phyloP scores from a whole-genome alignment of 768 basidiomycete genomes.

The Agrocybe pediades region DNA sequence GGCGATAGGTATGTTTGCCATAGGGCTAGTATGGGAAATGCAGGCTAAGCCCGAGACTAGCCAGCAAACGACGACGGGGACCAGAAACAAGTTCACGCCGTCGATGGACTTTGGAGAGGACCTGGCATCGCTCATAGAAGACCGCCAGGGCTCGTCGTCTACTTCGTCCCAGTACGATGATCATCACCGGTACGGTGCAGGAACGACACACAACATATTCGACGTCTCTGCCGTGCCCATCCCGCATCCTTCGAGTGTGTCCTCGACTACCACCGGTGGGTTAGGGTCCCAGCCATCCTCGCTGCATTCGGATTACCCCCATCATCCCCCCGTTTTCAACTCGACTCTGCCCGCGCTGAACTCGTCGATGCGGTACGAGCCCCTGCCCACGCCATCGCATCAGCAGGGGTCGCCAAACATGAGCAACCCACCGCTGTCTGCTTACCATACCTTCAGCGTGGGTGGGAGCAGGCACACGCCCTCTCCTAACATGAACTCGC shows the following conservation, averaged over 20 bases:
- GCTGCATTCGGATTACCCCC: slow-evolving; percentile 15
- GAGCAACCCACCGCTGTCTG: slow-evolving; percentile 28
- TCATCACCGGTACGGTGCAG: slow-evolving; percentile 17
- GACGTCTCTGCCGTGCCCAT: slow-evolving; percentile 33
- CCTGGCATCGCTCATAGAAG: slow-evolving; percentile 58
- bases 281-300: slow-evolving; percentile 18
- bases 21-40: neutral
- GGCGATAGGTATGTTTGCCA: slow-evolving; percentile 44
- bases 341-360: slow-evolving; percentile 52
- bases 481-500: slow-evolving; percentile 15
- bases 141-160: slow-evolving; percentile 16
- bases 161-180: slow-evolving; percentile 17
- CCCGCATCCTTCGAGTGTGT: slow-evolving; percentile 19
- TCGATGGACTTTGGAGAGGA: slow-evolving; percentile 65
- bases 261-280: slow-evolving; percentile 24
- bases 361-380: slow-evolving; percentile 53
- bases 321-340: slow-evolving; percentile 42
- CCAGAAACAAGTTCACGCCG: slow-evolving; percentile 10
- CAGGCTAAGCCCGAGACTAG: slow-evolving; percentile 5
- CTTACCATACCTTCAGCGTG: slow-evolving; percentile 25
- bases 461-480: slow-evolving; percentile 33
- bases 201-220: slow-evolving; percentile 37
- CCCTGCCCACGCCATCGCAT: slow-evolving; percentile 32
- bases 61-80: slow-evolving; percentile 1
- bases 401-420: slow-evolving; percentile 15